Evolutionary conservation across 768 basidiomycete genomes (phyloP), one percentile per base, ranked within the genome.

Genomic region (Pleurotus platypus): DNA sequence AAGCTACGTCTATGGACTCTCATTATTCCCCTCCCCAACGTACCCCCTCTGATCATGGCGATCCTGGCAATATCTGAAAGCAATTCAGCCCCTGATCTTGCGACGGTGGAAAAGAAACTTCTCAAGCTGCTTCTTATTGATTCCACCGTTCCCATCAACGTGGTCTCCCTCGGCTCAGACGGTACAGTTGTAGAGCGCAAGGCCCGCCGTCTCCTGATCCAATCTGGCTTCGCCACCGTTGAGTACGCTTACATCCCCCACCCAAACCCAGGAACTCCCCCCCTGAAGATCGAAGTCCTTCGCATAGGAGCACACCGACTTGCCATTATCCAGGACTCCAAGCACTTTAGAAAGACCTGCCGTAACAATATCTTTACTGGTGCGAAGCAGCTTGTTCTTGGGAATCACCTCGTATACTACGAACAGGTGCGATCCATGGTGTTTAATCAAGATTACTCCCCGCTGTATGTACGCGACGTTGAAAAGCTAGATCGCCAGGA

Each of bases 291-390:
- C 11, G 9, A 43, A 13, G 5, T 43, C 42, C 42, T 43, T 20
- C 5, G 7, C 15, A 43, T 43, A 7, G 42, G 42, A n/a, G 11
- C 8, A 7, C 42, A 43, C 11, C 42, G 12, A 1, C 42, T 71
- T 13, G 63, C 63, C 12, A 69, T 68, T 37, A 58, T 71, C n/a
- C 75, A 75, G 55, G 74, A 75, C 49, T 66, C 70, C 1, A 73
- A 73, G 30, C 75, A 76, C 53, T 62, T 49, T 0, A 58, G 67
- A 12, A 77, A 76, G 53, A 77, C 72, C 0, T 51, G 60, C 3
- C 62, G 69, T 3, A 76, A 76, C 57, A 70, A 76, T 27, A 37
- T 72, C 0, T 71, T 67, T 56, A 66, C 69, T 0, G 73, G 74
- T 0, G 73, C 74, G 3, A 65, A 60, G 0, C 37, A 65, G 0